Conservation (phyloP, 805 yeast species). For the Kuraishia molischiana region DNA sequence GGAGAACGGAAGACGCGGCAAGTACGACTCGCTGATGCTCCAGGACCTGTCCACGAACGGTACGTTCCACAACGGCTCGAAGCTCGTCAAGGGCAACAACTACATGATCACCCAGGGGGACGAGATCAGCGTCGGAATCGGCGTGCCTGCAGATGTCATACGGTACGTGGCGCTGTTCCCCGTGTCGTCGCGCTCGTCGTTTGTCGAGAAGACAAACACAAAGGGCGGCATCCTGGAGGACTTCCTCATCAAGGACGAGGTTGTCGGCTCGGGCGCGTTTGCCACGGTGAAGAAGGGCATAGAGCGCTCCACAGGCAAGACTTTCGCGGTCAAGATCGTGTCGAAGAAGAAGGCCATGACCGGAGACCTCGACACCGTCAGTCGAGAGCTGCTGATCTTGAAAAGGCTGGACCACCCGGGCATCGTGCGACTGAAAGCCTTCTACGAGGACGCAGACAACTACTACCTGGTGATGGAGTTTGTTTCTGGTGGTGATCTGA, state of each 20-base stretch:
- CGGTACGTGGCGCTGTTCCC: conserved; percentile 43
- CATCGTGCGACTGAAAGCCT: conserved; percentile 73
- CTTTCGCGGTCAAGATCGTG: conserved; percentile 87
- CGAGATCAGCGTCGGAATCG: conserved; percentile 83
- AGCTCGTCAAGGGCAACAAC: conserved; percentile 67
- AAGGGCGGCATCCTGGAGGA: conserved; percentile 24
- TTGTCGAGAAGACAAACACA: not conserved
- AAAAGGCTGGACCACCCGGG: conserved; percentile 74
- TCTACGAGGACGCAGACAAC: conserved; percentile 72
- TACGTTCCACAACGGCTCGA: conserved; percentile 69
- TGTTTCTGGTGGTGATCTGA: conserved; percentile 92
- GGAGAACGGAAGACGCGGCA: conserved; percentile 19
- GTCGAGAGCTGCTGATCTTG: conserved; percentile 77
- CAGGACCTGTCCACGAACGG: conserved; percentile 88
- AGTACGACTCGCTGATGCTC: conserved; percentile 32
- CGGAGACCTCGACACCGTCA: conserved; percentile 72
- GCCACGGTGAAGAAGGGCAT: conserved; percentile 91
- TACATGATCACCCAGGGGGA: conserved; percentile 87
- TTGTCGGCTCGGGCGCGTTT: conserved; percentile 97
- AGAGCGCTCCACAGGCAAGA: conserved; percentile 74
- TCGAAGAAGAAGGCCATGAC: conserved; percentile 68
- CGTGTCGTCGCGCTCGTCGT: not conserved
- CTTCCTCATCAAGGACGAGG: conserved; percentile 73
- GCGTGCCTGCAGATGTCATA: conserved; percentile 62
- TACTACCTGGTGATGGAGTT: conserved; percentile 92